Base-by-base conservation (phyloP, 805 yeast genomes). In the Saccharomyces paradoxus region DNA sequence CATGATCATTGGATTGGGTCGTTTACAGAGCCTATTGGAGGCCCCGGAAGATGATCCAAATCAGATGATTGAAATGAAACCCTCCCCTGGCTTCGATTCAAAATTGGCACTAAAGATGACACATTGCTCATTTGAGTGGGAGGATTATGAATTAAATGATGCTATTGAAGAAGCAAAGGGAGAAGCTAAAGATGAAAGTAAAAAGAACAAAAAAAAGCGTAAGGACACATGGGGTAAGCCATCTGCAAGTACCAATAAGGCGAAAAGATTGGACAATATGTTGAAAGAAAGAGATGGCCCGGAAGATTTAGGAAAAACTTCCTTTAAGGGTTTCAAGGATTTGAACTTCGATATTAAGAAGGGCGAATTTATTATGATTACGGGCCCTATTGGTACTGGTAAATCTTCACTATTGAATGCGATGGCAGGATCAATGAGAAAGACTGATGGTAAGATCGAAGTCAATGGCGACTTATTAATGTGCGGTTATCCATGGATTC, bases 401-500 rank as follows among this genome's bases (percentile, higher is more conserved):
- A 89, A 89, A 65, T 75, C 91, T 0, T 86, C 94, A 0, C 71
- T 89, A 27, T 72, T 89, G 50, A 77, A 75, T 60, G 90, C 95
- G 0, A 71, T 89, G 51, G 75, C 87, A 8, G 96, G 96, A 0
- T 77, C 80, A 44, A 87, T 89, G 89, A 74, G 75, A 17, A 78
- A 78, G 59, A 70, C 69, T 0, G 47, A 62, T 0, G 96, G 96
- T 46, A 52, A 64, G 0, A 74, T 85, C 2, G 68, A 70, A 41
- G 72, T 81, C 5, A 75, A 76, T 58, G 91, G 92, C 1, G 71
- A 62, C 61, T 78, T 79, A 22, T 68, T 77, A 13, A 68, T 74
- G 54, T 80, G 83, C 56, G 87, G 91, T 22, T 78, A 79, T 48
- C 92, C 91, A 17, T 89, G 96, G 96, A 81, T 89, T 46, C 91